A percentile compares a stretch with the other conserved stretches of the same genome.
Evolutionary conservation across 805 yeast genomes (phyloP).

Genomic region (Yarrowia osloensis): DNA sequence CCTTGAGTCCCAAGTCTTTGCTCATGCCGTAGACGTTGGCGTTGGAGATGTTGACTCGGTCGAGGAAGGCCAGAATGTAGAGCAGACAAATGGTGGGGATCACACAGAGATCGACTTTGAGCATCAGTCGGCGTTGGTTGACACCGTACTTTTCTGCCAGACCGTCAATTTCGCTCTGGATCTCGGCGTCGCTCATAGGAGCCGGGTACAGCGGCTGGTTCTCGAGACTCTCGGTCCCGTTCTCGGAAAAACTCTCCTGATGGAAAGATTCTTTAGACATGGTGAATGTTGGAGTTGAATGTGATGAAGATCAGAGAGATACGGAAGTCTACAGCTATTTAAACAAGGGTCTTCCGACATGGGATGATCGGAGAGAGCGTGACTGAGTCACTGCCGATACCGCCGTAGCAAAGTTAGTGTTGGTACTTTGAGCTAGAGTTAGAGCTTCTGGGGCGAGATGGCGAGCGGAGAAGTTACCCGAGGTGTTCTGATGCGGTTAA

Average conservation of each 20-base stretch:
- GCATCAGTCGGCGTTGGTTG: slow-evolving; percentile 56
- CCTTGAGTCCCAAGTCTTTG: slow-evolving; percentile 54
- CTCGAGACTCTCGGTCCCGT: neutral
- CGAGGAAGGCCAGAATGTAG: slow-evolving; percentile 75
- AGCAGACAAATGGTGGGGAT: slow-evolving; percentile 76
- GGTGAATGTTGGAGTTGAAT: neutral
- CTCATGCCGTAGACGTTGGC: slow-evolving; percentile 74
- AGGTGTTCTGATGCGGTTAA: no score
- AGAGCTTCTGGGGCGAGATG: neutral
- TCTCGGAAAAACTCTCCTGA: neutral
- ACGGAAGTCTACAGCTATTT: neutral
- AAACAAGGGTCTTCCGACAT: neutral
- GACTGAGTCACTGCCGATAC: slow-evolving; percentile 6
- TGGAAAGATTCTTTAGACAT: slow-evolving; percentile 15
- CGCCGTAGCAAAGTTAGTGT: slow-evolving; percentile 3
- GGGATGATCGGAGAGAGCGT: neutral
- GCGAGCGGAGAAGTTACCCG: no score
- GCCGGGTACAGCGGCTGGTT: slow-evolving; percentile 4
- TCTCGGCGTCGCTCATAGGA: slow-evolving; percentile 7
- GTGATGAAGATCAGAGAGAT: neutral
- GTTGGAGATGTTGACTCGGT: slow-evolving; percentile 79
- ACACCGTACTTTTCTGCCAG: slow-evolving; percentile 53
- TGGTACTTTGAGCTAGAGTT: neutral
- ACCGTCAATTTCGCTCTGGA: slow-evolving; percentile 33
- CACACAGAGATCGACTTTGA: slow-evolving; percentile 67